A percentile compares a stretch with the other conserved stretches of the same genome.
phyloP scores from a whole-genome alignment of 2,329 filamentous ascomycete species.

The Ceratocystis cacaofunesta region DNA sequence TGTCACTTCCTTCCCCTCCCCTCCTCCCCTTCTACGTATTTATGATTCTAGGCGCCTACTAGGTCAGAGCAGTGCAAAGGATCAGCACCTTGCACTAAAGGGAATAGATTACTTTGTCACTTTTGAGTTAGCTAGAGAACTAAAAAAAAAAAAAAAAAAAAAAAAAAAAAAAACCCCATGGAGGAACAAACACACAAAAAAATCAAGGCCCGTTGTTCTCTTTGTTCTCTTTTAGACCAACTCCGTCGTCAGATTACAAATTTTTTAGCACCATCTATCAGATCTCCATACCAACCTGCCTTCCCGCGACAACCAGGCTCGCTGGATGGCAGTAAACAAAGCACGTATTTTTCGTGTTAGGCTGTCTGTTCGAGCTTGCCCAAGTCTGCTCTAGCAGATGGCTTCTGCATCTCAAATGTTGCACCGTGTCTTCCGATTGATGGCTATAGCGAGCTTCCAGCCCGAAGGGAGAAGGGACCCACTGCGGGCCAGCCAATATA shows the following conservation, averaged over 20 bases:
- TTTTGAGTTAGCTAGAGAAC: neutral
- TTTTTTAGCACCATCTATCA: neutral
- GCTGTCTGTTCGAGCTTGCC: no score
- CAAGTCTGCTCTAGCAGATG: no score
- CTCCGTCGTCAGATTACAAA: neutral
- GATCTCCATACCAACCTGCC: no score
- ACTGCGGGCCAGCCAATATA: neutral
- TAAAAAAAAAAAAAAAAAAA: neutral
- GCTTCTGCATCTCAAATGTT: neutral
- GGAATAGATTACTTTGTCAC: neutral
- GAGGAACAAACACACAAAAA: no score
- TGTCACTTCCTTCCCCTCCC: neutral
- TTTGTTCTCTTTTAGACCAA: neutral
- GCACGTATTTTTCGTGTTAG: no score
- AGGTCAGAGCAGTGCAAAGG: neutral
- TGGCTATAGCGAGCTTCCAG: neutral
- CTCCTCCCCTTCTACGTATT: neutral
- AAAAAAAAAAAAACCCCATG: neutral
- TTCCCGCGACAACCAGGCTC: no score
- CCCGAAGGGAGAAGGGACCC: neutral
- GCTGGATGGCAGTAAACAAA: no score
- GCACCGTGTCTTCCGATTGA: neutral
- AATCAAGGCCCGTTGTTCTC: neutral
- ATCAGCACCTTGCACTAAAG: neutral
- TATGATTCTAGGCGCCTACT: neutral